A percentile compares a stretch with the other conserved stretches of the same genome.
Conservation (phyloP, 805 yeast genomes). For the Kodamaea neixiangensis region DNA sequence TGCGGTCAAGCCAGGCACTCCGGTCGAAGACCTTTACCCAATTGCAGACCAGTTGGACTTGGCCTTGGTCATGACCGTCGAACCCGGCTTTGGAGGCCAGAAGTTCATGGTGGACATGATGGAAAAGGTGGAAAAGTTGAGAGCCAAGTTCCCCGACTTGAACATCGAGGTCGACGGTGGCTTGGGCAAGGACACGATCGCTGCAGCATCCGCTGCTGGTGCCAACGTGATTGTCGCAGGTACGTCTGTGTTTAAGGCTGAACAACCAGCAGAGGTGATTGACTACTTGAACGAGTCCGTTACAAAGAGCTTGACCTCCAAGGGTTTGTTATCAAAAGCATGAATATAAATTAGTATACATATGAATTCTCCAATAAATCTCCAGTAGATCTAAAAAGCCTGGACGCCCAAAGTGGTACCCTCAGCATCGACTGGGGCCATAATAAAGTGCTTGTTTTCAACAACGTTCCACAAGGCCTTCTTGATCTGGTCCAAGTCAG, state of each 20-base stretch:
- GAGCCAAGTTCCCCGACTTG: constrained; percentile 72
- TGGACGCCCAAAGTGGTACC: constrained; percentile 89
- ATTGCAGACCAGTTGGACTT: constrained; percentile 79
- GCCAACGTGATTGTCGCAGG: constrained; percentile 99
- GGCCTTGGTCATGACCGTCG: constrained; percentile 98
- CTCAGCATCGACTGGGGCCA: constrained; percentile 51
- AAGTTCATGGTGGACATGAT: constrained; percentile 94
- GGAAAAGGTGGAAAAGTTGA: constrained; percentile 84
- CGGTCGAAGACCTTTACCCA: constrained; percentile 78
- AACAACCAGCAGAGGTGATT: constrained; percentile 76
- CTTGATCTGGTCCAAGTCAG: constrained; percentile 52
- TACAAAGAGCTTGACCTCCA: constrained; percentile 38
- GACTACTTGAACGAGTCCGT: constrained; percentile 66
- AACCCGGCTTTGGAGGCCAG: constrained; percentile 99
- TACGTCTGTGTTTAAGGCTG: constrained; percentile 86
- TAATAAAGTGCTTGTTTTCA: constrained; percentile 54
- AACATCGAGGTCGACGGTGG: constrained; percentile 98
- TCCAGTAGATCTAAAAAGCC: constrained; percentile 37
- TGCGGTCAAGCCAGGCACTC: constrained; percentile 92
- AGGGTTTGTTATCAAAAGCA: constrained; percentile 12
- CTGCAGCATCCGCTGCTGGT: constrained; percentile 91
- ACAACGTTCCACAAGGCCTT: constrained; percentile 73
- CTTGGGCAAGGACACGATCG: constrained; percentile 80
- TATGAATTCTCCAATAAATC: not conserved
- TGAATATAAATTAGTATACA: constrained; percentile 2